Conservation (phyloP, 2,329 filamentous ascomycete species). For the Fusarium camptoceras region DNA sequence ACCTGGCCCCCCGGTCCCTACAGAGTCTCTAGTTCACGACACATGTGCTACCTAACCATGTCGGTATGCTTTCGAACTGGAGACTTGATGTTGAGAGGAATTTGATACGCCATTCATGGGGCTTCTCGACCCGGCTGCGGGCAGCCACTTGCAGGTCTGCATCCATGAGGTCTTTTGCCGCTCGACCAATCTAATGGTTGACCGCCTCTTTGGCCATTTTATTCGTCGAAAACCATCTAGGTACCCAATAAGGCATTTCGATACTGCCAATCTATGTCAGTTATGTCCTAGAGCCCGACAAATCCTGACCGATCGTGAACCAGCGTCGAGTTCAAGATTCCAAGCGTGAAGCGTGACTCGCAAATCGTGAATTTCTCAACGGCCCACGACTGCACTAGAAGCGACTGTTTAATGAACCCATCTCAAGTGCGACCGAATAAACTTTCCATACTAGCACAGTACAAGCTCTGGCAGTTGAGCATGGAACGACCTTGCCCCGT, state of each 20-base stretch:
- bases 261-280: constrained; percentile 22
- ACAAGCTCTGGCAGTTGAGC: constrained; percentile 25
- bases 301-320: constrained; percentile 27
- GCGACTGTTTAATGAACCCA: constrained; percentile 45
- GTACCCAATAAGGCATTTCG: constrained; percentile 25
- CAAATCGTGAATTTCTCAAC: constrained; percentile 34
- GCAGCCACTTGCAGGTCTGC: constrained; percentile 39
- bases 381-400: constrained; percentile 40
- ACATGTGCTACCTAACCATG: constrained; percentile 36
- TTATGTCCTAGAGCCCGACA: constrained; percentile 29
- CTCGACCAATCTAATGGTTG: constrained; percentile 42
- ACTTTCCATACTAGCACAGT: constrained; percentile 41
- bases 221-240: constrained; percentile 36
- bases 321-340: constrained; percentile 17
- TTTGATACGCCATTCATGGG: constrained; percentile 31
- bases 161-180: constrained; percentile 32
- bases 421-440: constrained; percentile 42
- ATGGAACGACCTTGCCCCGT: constrained; percentile 40
- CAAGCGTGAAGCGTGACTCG: constrained; percentile 41
- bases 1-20: constrained; percentile 17
- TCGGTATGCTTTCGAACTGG: constrained; percentile 28
- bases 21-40: constrained; percentile 15
- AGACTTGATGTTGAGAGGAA: constrained; percentile 27
- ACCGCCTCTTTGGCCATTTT: constrained; percentile 42
- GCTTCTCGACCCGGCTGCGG: constrained; percentile 38